A percentile compares a stretch with the other conserved stretches of the same genome.
phyloP scores from a whole-genome alignment of 108 stramenopile species.

The Cylindrotheca fusiformis region DNA sequence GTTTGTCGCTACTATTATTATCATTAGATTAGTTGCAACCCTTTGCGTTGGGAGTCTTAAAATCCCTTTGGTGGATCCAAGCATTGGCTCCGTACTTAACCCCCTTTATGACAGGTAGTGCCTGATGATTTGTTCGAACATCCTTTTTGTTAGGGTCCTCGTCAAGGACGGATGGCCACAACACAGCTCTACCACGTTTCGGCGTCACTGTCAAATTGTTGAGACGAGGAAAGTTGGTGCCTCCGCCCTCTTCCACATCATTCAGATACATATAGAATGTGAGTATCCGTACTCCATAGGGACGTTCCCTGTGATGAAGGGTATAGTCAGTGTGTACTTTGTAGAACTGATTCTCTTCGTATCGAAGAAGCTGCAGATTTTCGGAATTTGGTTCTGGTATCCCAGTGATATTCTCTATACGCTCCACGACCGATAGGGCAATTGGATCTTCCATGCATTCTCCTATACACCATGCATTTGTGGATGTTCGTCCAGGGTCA shows the following conservation, averaged over 20 bases:
- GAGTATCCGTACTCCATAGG: conserved; percentile 67
- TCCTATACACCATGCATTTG: conserved; percentile 73
- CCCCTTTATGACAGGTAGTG: conserved; percentile 76
- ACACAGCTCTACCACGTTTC: conserved; percentile 61
- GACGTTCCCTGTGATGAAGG: conserved; percentile 24
- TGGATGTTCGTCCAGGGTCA: conserved; percentile 35
- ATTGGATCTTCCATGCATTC: conserved; percentile 46
- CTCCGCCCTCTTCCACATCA: conserved; percentile 91
- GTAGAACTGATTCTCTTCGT: conserved; percentile 29
- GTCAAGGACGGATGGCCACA: conserved; percentile 81
- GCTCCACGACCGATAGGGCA: conserved; percentile 34
- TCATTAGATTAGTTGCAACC: conserved; percentile 35
- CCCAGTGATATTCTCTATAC: conserved; percentile 54
- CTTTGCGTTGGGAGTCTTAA: conserved; percentile 44
- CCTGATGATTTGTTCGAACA: conserved; percentile 75
- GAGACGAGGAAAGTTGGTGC: conserved; percentile 59
- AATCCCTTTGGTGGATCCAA: conserved; percentile 80
- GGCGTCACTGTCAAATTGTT: conserved; percentile 58
- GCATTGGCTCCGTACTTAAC: conserved; percentile 88
- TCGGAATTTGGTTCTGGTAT: conserved; percentile 49
- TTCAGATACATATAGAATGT: conserved; percentile 87
- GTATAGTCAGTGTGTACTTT: conserved; percentile 38
- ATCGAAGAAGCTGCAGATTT: conserved; percentile 57
- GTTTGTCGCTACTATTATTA: no score
- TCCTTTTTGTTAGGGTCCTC: conserved; percentile 55